phyloP scores from a whole-genome alignment of 495 filamentous ascomycete genomes.

The Apodospora peruviana region DNA sequence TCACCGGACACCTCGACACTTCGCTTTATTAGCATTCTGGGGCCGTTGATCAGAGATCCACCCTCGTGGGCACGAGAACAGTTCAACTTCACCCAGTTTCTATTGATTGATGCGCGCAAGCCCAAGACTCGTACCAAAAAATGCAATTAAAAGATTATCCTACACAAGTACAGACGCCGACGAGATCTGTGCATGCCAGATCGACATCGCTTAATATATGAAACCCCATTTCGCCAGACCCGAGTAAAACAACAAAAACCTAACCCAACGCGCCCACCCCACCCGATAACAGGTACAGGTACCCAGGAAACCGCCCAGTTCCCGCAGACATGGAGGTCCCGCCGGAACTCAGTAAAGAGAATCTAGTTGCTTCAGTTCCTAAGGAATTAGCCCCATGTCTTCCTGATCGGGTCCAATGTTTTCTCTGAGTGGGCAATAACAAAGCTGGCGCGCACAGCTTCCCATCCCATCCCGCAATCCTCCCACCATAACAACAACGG shows the following conservation, averaged over 20 bases:
- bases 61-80: too few species aligned
- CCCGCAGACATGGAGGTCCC: too few species aligned
- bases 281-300: background rate
- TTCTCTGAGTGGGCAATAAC: too few species aligned
- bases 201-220: background rate
- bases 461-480: background rate
- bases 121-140: background rate
- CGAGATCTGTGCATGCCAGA: background rate
- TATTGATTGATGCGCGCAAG: background rate
- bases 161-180: background rate
- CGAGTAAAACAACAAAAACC: background rate
- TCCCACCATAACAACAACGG: background rate
- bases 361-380: slow-evolving; percentile 33
- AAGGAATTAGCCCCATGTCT: slow-evolving; percentile 30
- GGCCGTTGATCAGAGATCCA: too few species aligned
- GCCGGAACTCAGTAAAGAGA: background rate
- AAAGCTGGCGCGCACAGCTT: background rate
- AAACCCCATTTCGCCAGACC: background rate
- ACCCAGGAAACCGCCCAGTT: background rate
- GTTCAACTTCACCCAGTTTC: background rate
- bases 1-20: too few species aligned
- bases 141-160: background rate
- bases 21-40: too few species aligned
- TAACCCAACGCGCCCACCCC: background rate
- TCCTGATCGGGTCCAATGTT: slow-evolving; percentile 1